A percentile compares a stretch with the other conserved stretches of the same genome.
Conservation (phyloP, 2,329 filamentous ascomycete genomes). For the Ophiosphaerella herpotricha region DNA sequence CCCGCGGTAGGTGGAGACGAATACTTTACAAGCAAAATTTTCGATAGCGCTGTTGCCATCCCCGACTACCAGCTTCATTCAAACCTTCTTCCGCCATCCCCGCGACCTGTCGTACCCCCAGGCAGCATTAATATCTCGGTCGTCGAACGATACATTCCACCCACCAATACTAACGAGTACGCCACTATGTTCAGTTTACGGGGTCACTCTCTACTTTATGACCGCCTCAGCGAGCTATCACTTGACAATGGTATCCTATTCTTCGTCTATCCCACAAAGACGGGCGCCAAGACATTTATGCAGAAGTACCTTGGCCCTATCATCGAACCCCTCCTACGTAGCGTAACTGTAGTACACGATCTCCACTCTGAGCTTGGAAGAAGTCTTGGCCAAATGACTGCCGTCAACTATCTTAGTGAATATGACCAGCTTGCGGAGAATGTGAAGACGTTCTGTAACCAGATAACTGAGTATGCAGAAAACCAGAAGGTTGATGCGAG, state of each 20-base stretch:
- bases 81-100: slow-evolving; percentile 55
- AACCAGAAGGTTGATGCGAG: slow-evolving; percentile 32
- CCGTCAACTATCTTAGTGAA: slow-evolving; percentile 59
- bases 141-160: slow-evolving; percentile 69
- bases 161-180: slow-evolving; percentile 63
- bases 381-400: slow-evolving; percentile 58
- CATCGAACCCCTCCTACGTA: slow-evolving; percentile 64
- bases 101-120: slow-evolving; percentile 63
- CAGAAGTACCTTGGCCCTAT: slow-evolving; percentile 64
- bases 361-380: slow-evolving; percentile 62
- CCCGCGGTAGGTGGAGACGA: slow-evolving; percentile 58
- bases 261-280: slow-evolving; percentile 66
- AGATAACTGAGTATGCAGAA: slow-evolving; percentile 30
- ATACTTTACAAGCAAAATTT: slow-evolving; percentile 66
- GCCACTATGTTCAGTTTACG: slow-evolving; percentile 60
- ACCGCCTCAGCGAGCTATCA: slow-evolving; percentile 65
- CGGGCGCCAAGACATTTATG: slow-evolving; percentile 63
- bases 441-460: slow-evolving; percentile 34
- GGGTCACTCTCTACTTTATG: slow-evolving; percentile 61
- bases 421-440: slow-evolving; percentile 55
- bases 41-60: slow-evolving; percentile 65
- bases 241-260: slow-evolving; percentile 61
- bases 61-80: slow-evolving; percentile 62
- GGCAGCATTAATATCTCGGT: slow-evolving; percentile 64
- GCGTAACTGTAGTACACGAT: slow-evolving; percentile 62